phyloP scores from a whole-genome alignment of 2,329 filamentous ascomycete species.

The Fusarium piperis region DNA sequence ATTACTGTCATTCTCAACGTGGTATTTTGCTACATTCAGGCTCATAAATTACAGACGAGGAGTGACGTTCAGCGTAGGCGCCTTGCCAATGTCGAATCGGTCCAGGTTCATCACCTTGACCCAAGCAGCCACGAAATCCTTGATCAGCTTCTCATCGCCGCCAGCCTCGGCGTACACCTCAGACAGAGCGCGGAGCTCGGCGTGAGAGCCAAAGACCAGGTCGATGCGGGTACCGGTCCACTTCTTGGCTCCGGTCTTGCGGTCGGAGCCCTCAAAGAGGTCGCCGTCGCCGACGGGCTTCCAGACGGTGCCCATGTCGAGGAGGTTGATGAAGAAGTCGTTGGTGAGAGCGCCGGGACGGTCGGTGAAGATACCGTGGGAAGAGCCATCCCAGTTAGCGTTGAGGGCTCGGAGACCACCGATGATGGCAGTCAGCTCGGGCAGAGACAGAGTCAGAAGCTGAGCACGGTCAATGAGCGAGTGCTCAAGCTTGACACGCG shows the following conservation, averaged over 20 bases:
- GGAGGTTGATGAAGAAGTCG: slow-evolving; percentile 84
- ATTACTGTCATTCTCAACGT: slow-evolving; percentile 26
- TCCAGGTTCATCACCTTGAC: slow-evolving; percentile 80
- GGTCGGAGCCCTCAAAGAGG: slow-evolving; percentile 71
- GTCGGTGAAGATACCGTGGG: slow-evolving; percentile 74
- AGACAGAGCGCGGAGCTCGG: slow-evolving; percentile 75
- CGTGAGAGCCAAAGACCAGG: slow-evolving; percentile 76
- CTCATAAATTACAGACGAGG: slow-evolving; percentile 37
- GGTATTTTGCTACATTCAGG: slow-evolving; percentile 37
- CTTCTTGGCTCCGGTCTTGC: slow-evolving; percentile 72
- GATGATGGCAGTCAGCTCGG: slow-evolving; percentile 75
- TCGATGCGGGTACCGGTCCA: slow-evolving; percentile 76
- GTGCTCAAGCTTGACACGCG: slow-evolving; percentile 72
- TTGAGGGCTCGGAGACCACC: slow-evolving; percentile 77
- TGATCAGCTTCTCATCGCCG: slow-evolving; percentile 69
- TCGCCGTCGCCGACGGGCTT: slow-evolving; percentile 57
- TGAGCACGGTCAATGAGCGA: slow-evolving; percentile 77
- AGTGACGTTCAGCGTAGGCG: slow-evolving; percentile 15
- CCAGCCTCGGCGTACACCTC: slow-evolving; percentile 75
- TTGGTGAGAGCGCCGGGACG: slow-evolving; percentile 76
- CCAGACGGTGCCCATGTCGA: slow-evolving; percentile 76
- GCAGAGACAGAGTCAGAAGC: slow-evolving; percentile 74
- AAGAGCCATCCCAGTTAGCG: slow-evolving; percentile 76
- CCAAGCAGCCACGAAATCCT: slow-evolving; percentile 78
- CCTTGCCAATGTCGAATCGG: slow-evolving; percentile 65